These are phyloP conservation scores for Punica granatum DNA, from an alignment of 345 rosid genomes.

Conservation along the genomic window DNA sequence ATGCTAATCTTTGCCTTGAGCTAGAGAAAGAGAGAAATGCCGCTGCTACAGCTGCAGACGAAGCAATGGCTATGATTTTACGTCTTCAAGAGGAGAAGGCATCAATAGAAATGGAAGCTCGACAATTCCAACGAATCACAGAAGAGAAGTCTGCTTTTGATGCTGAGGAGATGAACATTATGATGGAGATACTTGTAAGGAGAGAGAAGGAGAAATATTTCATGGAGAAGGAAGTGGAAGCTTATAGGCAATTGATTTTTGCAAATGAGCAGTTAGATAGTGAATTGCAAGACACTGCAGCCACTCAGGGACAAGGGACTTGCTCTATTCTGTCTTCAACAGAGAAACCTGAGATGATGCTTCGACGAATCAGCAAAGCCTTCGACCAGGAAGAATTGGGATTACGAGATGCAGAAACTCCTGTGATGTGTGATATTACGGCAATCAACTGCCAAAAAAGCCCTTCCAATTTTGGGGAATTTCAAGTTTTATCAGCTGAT, in stretches of 20 bases:
- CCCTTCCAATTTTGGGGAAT: background rate
- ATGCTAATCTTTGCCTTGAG: constrained; percentile 41
- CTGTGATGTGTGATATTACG: background rate
- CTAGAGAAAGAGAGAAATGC: constrained; percentile 80
- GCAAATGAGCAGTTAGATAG: constrained; percentile 19
- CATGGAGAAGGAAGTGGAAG: constrained; percentile 73
- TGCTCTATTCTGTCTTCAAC: constrained; percentile 5
- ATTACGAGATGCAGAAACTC: background rate
- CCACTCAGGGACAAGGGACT: constrained; percentile 10
- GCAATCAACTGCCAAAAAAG: background rate
- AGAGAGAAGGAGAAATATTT: constrained; percentile 70
- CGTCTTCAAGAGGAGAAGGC: constrained; percentile 82
- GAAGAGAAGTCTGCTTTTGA: constrained; percentile 79
- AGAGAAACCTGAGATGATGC: constrained; percentile 16
- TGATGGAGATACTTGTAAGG: constrained; percentile 65
- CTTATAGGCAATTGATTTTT: constrained; percentile 34
- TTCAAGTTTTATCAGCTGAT: background rate
- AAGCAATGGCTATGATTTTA: constrained; percentile 83
- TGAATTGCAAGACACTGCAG: constrained; percentile 1
- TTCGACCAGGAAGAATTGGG: constrained; percentile 19
- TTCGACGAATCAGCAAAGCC: constrained; percentile 14
- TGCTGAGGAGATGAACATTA: constrained; percentile 71
- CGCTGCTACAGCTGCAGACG: constrained; percentile 76
- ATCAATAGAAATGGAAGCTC: constrained; percentile 70
- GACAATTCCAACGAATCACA: constrained; percentile 69